Evolutionary conservation across 495 filamentous ascomycete genomes (phyloP).

Genomic region (Penicillium paradoxum): DNA sequence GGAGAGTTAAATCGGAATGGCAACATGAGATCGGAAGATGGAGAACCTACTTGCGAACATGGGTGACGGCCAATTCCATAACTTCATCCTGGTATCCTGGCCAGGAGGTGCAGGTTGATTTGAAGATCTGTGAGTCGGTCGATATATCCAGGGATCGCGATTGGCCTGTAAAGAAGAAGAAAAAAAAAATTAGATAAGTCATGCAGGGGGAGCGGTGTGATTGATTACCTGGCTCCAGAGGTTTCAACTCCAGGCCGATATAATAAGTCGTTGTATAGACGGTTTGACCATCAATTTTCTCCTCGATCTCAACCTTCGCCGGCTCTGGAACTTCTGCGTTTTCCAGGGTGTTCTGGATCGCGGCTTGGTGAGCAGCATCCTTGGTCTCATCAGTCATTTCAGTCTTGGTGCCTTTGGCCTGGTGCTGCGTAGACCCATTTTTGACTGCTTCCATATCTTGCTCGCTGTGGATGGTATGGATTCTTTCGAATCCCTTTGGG

Average conservation of each 20-base stretch:
- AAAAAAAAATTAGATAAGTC: slow-evolving; percentile 21
- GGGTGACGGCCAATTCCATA: slow-evolving; percentile 64
- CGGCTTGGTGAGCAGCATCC: slow-evolving; percentile 49
- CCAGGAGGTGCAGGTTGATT: slow-evolving; percentile 61
- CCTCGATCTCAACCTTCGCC: slow-evolving; percentile 33
- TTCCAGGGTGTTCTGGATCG: slow-evolving; percentile 44
- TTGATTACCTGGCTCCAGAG: slow-evolving; percentile 29
- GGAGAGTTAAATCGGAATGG: slow-evolving; percentile 14
- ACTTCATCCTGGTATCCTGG: slow-evolving; percentile 57
- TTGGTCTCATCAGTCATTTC: slow-evolving; percentile 55
- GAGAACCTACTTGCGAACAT: slow-evolving; percentile 66
- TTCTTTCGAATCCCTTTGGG: slow-evolving; percentile 83
- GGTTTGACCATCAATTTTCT: slow-evolving; percentile 32
- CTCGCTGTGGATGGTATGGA: slow-evolving; percentile 67
- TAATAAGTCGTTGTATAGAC: slow-evolving; percentile 87
- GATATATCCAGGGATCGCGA: slow-evolving; percentile 59
- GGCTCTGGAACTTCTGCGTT: slow-evolving; percentile 39
- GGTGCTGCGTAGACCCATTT: slow-evolving; percentile 64
- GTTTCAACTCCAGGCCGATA: slow-evolving; percentile 67
- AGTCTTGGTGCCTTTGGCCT: slow-evolving; percentile 56
- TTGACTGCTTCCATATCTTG: slow-evolving; percentile 65
- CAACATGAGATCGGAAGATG: neutral
- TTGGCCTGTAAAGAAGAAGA: slow-evolving; percentile 44
- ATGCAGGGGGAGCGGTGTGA: slow-evolving; percentile 7
- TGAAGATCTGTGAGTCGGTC: slow-evolving; percentile 69